Conservation (phyloP, 495 filamentous ascomycete genomes). For the Parmelia sp. region DNA sequence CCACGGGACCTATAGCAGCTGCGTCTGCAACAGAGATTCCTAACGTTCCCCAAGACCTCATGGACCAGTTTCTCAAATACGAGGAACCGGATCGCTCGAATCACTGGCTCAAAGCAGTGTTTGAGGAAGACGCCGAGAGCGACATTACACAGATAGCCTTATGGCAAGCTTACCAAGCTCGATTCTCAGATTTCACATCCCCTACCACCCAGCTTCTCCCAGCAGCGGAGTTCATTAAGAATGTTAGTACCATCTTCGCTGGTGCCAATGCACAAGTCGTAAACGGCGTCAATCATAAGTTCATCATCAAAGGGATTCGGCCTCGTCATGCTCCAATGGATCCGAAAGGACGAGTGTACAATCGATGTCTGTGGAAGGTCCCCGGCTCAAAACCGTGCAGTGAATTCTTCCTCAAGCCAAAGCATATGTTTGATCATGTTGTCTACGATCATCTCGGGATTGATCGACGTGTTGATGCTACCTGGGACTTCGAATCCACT, state of each 20-base stretch:
- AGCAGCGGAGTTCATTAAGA: conserved; percentile 94
- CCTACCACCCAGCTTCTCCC: conserved; percentile 59
- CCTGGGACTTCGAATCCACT: conserved; percentile 10
- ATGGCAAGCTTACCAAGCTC: conserved; percentile 92
- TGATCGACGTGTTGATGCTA: conserved; percentile 45
- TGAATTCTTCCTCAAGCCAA: conserved; percentile 52
- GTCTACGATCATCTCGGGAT: conserved; percentile 60
- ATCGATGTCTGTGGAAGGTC: conserved; percentile 51
- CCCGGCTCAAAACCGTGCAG: conserved; percentile 47
- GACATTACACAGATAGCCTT: conserved; percentile 93
- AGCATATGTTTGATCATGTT: conserved; percentile 68
- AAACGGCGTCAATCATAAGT: conserved; percentile 53
- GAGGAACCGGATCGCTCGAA: conserved; percentile 85
- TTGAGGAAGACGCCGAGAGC: conserved; percentile 75
- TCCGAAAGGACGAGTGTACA: conserved; percentile 53
- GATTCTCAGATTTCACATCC: conserved; percentile 54
- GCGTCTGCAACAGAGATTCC: conserved; percentile 59
- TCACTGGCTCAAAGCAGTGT: conserved; percentile 61
- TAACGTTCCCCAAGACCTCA: conserved; percentile 63
- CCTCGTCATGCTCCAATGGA: conserved; percentile 69
- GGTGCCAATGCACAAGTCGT: conserved; percentile 80
- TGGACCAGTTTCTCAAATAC: conserved; percentile 64
- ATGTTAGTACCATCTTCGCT: conserved; percentile 73
- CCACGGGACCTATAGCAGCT: conserved; percentile 43
- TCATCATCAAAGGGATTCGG: conserved; percentile 90